A percentile compares a stretch with the other conserved stretches of the same genome.
phyloP scores from a whole-genome alignment of 345 rosid species.

The Citrus glauca region DNA sequence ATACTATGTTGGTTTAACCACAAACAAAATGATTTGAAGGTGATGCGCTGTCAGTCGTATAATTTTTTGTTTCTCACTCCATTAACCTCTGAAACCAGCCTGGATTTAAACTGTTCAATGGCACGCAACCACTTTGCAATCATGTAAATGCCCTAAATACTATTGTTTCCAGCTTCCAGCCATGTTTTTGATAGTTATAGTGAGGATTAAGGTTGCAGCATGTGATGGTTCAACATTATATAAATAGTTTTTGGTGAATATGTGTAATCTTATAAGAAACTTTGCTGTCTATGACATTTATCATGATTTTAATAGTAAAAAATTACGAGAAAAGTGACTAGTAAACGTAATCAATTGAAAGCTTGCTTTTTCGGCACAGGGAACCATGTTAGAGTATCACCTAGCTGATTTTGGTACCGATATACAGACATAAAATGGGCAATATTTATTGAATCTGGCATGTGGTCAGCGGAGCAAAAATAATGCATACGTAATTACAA shows the following conservation, averaged over 20 bases:
- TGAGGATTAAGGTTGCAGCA: background rate
- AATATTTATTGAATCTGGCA: background rate
- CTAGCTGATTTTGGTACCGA: background rate
- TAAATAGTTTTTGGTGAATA: background rate
- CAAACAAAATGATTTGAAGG: conserved; percentile 26
- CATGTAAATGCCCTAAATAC: background rate
- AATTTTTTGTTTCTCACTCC: background rate
- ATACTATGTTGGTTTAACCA: conserved; percentile 22
- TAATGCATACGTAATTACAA: background rate
- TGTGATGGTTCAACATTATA: background rate
- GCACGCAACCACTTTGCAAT: conserved; percentile 1
- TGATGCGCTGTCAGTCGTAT: conserved; percentile 10
- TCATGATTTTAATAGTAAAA: background rate
- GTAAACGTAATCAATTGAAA: background rate
- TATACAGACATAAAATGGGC: background rate
- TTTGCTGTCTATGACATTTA: background rate
- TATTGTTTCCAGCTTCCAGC: background rate
- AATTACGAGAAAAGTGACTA: background rate
- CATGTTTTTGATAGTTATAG: background rate
- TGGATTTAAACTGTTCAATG: conserved; percentile 10
- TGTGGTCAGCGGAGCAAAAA: background rate
- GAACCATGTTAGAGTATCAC: conserved; percentile 4
- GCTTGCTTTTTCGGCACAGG: background rate
- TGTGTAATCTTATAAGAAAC: background rate
- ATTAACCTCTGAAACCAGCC: conserved; percentile 15